Percentiles rank a stretch among this genome's conserved stretches.
phyloP scores from a whole-genome alignment of 2,329 filamentous ascomycete genomes.

The Aspergillus sergii region DNA sequence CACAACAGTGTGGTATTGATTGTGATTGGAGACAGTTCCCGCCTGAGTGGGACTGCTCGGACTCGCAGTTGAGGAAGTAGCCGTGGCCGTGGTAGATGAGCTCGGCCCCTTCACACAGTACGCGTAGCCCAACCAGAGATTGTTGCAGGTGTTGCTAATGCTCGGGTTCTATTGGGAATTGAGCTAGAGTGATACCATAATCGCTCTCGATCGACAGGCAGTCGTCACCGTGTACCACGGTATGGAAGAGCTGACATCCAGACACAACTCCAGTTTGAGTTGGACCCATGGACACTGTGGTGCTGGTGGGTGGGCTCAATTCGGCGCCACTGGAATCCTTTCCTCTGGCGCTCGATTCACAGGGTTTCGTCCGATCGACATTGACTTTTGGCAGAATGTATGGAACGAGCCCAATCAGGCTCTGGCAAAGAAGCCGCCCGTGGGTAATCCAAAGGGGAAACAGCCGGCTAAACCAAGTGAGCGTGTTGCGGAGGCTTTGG shows the following conservation, averaged over 20 bases:
- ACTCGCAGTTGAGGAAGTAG: neutral
- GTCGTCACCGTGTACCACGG: neutral
- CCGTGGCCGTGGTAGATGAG: neutral
- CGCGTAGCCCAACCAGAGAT: slow-evolving; percentile 11
- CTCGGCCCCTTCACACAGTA: slow-evolving; percentile 8
- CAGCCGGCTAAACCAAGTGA: too few species aligned
- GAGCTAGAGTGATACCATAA: neutral
- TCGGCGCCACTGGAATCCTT: too few species aligned
- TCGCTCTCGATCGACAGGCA: neutral
- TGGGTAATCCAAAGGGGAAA: too few species aligned
- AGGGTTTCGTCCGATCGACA: too few species aligned
- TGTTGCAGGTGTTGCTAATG: neutral
- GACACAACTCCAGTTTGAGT: slow-evolving; percentile 2
- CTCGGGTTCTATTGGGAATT: slow-evolving; percentile 2
- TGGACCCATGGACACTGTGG: neutral
- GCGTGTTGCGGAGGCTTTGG: too few species aligned
- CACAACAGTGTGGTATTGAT: slow-evolving; percentile 4
- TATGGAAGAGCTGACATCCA: neutral
- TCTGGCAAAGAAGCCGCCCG: too few species aligned
- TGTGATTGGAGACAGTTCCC: neutral
- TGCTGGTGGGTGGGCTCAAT: too few species aligned
- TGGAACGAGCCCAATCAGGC: too few species aligned
- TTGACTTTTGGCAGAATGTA: too few species aligned
- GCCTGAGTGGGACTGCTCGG: neutral
- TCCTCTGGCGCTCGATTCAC: too few species aligned